Percentiles rank a stretch among this genome's conserved stretches.
Conservation (phyloP, 495 filamentous ascomycete genomes). For the Xylaria telfairii region DNA sequence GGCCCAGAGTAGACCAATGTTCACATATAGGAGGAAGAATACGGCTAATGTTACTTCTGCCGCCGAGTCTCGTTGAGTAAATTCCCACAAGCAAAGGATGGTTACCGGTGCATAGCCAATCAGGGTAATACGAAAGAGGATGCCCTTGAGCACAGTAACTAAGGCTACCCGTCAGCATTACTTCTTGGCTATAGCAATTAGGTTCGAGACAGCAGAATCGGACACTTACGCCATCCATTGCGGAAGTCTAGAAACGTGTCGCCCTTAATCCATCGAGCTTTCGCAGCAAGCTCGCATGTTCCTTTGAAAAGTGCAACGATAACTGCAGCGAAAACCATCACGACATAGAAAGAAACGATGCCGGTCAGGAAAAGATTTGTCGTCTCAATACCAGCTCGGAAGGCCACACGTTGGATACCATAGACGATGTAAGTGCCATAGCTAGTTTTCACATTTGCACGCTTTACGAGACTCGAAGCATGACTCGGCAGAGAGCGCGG, state of each 20-base stretch:
- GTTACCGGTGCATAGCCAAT: slow-evolving; percentile 93
- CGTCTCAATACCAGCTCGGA: slow-evolving; percentile 80
- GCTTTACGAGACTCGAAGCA: slow-evolving; percentile 48
- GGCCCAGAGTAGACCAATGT: slow-evolving; percentile 81
- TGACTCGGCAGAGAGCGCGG: slow-evolving; percentile 57
- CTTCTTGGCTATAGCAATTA: not conserved
- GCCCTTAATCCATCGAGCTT: slow-evolving; percentile 75
- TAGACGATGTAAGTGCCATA: slow-evolving; percentile 70
- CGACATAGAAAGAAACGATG: slow-evolving; percentile 86
- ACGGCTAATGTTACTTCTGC: slow-evolving; percentile 87
- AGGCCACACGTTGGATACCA: slow-evolving; percentile 90
- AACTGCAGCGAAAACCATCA: slow-evolving; percentile 72
- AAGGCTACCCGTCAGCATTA: slow-evolving; percentile 6
- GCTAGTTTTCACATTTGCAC: slow-evolving; percentile 52
- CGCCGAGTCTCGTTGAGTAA: slow-evolving; percentile 82
- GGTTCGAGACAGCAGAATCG: not conserved
- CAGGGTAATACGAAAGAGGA: slow-evolving; percentile 87
- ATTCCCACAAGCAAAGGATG: slow-evolving; percentile 92
- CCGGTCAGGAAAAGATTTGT: slow-evolving; percentile 96
- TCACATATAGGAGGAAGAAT: slow-evolving; percentile 85
- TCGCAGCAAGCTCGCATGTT: slow-evolving; percentile 72
- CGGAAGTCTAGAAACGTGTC: slow-evolving; percentile 95
- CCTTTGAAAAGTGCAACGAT: slow-evolving; percentile 81
- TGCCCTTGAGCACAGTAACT: slow-evolving; percentile 80
- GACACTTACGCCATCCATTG: slow-evolving; percentile 69